Percentiles rank a stretch among this genome's conserved stretches.
Evolutionary conservation across 1,284 basidiomycete species (phyloP).

Genomic region (Termitomyces sp.): DNA sequence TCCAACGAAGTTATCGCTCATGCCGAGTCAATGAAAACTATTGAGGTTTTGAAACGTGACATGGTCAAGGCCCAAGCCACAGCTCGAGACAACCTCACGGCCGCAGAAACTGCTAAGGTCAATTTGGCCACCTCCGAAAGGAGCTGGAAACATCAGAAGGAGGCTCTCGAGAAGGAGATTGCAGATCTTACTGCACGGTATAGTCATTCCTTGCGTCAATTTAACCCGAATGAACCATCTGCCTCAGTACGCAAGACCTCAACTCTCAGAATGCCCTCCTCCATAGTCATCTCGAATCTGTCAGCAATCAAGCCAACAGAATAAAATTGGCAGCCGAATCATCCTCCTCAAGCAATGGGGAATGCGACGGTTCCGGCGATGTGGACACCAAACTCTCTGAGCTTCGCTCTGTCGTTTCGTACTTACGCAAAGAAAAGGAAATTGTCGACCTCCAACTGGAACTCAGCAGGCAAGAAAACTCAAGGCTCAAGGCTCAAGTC

Average conservation of each 20-base stretch:
- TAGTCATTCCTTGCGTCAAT: slow-evolving; percentile 11
- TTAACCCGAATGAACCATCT: neutral
- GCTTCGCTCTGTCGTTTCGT: slow-evolving; percentile 76
- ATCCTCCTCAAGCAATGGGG: slow-evolving; percentile 32
- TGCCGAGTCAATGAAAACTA: slow-evolving; percentile 73
- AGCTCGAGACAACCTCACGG: slow-evolving; percentile 51
- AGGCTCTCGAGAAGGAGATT: slow-evolving; percentile 73
- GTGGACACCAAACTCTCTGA: slow-evolving; percentile 61
- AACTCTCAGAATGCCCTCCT: slow-evolving; percentile 74
- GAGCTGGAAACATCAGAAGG: slow-evolving; percentile 79
- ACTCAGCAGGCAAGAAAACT: slow-evolving; percentile 79
- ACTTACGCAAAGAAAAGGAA: slow-evolving; percentile 86
- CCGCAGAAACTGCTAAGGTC: slow-evolving; percentile 69
- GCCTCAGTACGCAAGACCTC: slow-evolving; percentile 66
- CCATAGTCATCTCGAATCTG: slow-evolving; percentile 83
- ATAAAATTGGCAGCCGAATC: slow-evolving; percentile 68
- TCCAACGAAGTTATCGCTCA: slow-evolving; percentile 78
- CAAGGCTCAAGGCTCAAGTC: slow-evolving; percentile 71
- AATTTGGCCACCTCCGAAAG: slow-evolving; percentile 66
- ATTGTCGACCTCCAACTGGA: slow-evolving; percentile 86
- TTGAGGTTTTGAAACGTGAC: slow-evolving; percentile 63
- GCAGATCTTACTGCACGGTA: slow-evolving; percentile 67
- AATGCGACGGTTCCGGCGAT: slow-evolving; percentile 43
- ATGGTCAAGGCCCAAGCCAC: slow-evolving; percentile 45
- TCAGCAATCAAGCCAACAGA: slow-evolving; percentile 74